Conservation (phyloP, 2,329 filamentous ascomycete genomes). For the Ascochyta koolunga region DNA sequence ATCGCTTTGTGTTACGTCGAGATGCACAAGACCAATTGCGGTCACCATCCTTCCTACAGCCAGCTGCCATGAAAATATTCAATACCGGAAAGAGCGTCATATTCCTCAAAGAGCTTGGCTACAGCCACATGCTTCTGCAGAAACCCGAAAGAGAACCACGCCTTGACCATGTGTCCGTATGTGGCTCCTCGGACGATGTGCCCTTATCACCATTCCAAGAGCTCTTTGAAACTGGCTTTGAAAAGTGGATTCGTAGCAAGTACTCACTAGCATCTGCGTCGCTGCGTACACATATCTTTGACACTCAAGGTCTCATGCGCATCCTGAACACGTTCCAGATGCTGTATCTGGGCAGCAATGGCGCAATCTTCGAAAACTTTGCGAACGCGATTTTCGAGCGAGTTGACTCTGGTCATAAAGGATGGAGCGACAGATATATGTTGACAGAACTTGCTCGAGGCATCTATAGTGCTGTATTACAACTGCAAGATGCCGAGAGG, state of each 20-base stretch:
- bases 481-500: slow-evolving; percentile 63
- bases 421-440: slow-evolving; percentile 82
- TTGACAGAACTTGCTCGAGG: slow-evolving; percentile 79
- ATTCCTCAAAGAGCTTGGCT: slow-evolving; percentile 75
- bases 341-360: slow-evolving; percentile 79
- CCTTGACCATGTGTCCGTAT: slow-evolving; percentile 65
- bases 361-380: slow-evolving; percentile 69
- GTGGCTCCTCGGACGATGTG: slow-evolving; percentile 50
- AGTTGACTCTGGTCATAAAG: slow-evolving; percentile 64
- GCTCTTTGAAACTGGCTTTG: slow-evolving; percentile 73
- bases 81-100: slow-evolving; percentile 87
- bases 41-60: slow-evolving; percentile 76
- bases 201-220: slow-evolving; percentile 73
- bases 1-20: slow-evolving; percentile 71
- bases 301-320: slow-evolving; percentile 69
- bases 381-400: slow-evolving; percentile 74
- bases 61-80: slow-evolving; percentile 75
- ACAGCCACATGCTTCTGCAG: slow-evolving; percentile 47
- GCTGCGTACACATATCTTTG: slow-evolving; percentile 70
- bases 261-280: slow-evolving; percentile 71
- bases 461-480: slow-evolving; percentile 62
- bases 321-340: slow-evolving; percentile 71
- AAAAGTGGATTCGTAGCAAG: slow-evolving; percentile 77
- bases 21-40: slow-evolving; percentile 66
- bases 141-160: slow-evolving; percentile 28